Percentiles rank a stretch among this genome's conserved stretches.
phyloP scores from a whole-genome alignment of 768 basidiomycete genomes.

The Xerocomus brunneocitrinus region DNA sequence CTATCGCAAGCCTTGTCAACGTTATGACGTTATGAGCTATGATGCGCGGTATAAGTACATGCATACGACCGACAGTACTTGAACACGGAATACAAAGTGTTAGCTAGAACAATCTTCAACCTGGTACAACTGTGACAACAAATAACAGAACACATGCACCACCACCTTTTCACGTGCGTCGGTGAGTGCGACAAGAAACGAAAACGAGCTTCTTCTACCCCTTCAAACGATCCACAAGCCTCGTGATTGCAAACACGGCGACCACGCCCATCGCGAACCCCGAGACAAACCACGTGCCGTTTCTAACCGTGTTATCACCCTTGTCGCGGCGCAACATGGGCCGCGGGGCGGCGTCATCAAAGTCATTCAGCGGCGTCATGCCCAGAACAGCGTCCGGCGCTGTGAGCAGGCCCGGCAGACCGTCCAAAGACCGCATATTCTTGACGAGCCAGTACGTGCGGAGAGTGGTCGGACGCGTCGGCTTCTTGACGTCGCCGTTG shows the following conservation, averaged over 20 bases:
- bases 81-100: neutral
- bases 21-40: too few relatives aligned
- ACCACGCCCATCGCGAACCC: conserved; percentile 20
- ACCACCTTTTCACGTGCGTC: neutral
- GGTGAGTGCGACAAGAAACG: neutral
- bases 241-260: conserved; percentile 4
- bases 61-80: neutral
- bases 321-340: conserved; percentile 9
- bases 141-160: neutral
- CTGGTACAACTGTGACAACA: neutral
- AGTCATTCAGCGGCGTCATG: conserved; percentile 10
- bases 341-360: conserved; percentile 11
- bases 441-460: conserved; percentile 47
- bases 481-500: neutral
- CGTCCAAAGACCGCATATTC: conserved; percentile 55
- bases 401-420: conserved; percentile 45
- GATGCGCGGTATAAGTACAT: neutral
- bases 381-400: conserved; percentile 19
- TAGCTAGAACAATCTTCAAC: neutral
- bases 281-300: conserved; percentile 11
- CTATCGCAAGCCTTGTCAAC: neutral
- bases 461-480: conserved; percentile 29
- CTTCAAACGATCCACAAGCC: neutral
- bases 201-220: neutral
- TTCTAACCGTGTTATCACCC: neutral